Evolutionary conservation across 495 filamentous ascomycete genomes (phyloP).

Genomic region (Halenospora varia): DNA sequence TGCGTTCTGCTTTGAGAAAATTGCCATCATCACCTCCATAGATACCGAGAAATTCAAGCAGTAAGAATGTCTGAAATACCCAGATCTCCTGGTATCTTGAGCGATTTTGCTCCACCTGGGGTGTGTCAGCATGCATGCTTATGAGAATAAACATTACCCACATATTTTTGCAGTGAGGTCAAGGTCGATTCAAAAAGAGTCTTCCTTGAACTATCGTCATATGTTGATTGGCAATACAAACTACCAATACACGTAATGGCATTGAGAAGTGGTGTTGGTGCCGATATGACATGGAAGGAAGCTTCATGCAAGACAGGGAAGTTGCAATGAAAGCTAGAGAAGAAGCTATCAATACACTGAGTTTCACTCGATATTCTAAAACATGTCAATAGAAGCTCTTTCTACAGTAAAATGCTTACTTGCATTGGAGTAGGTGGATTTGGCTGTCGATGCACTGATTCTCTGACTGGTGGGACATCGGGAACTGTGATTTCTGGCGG

Average conservation of each 20-base stretch:
- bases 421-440: no score
- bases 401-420: not conserved
- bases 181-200: not conserved
- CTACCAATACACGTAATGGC: not conserved
- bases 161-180: not conserved
- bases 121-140: not conserved
- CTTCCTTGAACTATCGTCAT: not conserved
- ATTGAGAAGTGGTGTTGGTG: not conserved
- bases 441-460: not conserved
- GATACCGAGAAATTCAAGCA: not conserved
- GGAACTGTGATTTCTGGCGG: not conserved
- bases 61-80: not conserved
- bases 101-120: not conserved
- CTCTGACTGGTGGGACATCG: not conserved
- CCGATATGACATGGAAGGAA: not conserved
- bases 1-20: not conserved
- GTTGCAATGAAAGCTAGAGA: not conserved
- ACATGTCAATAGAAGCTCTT: no score
- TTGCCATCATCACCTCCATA: not conserved
- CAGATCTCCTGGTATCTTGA: not conserved
- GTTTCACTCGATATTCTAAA: not conserved
- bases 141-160: not conserved
- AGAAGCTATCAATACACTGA: not conserved
- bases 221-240: not conserved
- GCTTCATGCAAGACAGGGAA: not conserved